Conservation (phyloP, 139 green algal genomes). For the Eudorina sp. region DNA sequence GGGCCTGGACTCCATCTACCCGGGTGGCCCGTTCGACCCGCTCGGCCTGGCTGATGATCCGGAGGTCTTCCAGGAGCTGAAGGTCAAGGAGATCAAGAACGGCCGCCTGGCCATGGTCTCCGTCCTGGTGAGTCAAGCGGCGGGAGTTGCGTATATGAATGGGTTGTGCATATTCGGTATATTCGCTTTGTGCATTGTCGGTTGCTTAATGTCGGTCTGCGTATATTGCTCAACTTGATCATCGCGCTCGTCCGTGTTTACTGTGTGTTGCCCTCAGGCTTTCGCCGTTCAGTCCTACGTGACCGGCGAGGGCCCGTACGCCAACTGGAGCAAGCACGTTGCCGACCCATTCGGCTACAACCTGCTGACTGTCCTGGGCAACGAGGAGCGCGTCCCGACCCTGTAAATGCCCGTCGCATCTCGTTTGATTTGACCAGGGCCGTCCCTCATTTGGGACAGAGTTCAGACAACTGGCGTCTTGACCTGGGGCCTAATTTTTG, state of each 20-base stretch:
- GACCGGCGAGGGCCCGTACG: slow-evolving; percentile 96
- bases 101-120: slow-evolving; percentile 94
- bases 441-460: too few relatives aligned
- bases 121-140: slow-evolving; percentile 79
- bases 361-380: slow-evolving; percentile 86
- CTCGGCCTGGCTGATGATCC: slow-evolving; percentile 95
- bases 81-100: slow-evolving; percentile 99
- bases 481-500: neutral
- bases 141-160: too few relatives aligned
- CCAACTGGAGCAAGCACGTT: slow-evolving; percentile 96
- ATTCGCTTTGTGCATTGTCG: too few relatives aligned
- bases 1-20: slow-evolving; percentile 93
- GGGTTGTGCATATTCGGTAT: neutral
- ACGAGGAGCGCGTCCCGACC: slow-evolving; percentile 86
- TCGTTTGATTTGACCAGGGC: too few relatives aligned
- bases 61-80: slow-evolving; percentile 92
- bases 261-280: slow-evolving; percentile 64
- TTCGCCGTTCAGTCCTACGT: slow-evolving; percentile 89
- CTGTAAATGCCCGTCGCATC: too few relatives aligned
- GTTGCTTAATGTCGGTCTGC: too few relatives aligned
- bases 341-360: slow-evolving; percentile 97
- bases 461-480: neutral
- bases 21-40: slow-evolving; percentile 97
- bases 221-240: too few relatives aligned
- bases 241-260: too few relatives aligned